A percentile compares a stretch with the other conserved stretches of the same genome.
phyloP scores from a whole-genome alignment of 2,329 filamentous ascomycete species.

The Hypoxylon sp. region DNA sequence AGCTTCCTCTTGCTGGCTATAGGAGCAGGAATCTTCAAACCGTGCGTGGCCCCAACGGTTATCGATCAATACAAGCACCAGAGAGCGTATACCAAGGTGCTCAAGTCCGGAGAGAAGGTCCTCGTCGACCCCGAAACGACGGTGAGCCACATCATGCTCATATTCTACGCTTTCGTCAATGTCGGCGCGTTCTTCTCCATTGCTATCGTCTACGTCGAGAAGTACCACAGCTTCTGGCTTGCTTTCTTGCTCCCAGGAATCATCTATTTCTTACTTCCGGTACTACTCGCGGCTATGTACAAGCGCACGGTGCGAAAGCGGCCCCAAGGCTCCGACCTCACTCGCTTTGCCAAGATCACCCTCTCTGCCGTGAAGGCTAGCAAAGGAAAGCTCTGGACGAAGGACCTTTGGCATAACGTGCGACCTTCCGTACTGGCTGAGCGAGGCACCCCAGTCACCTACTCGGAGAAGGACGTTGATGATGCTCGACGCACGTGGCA shows the following conservation, averaged over 20 bases:
- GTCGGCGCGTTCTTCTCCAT: slow-evolving; percentile 61
- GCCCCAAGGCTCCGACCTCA: slow-evolving; percentile 72
- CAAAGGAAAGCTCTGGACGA: slow-evolving; percentile 61
- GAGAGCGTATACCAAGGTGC: slow-evolving; percentile 51
- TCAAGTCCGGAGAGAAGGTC: slow-evolving; percentile 55
- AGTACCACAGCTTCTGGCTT: slow-evolving; percentile 69
- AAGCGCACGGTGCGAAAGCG: slow-evolving; percentile 64
- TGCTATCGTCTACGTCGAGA: slow-evolving; percentile 66
- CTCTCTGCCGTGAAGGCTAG: slow-evolving; percentile 59
- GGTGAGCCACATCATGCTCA: slow-evolving; percentile 54
- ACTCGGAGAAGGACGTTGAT: slow-evolving; percentile 72
- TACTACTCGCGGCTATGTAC: slow-evolving; percentile 64
- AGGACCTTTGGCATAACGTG: slow-evolving; percentile 66
- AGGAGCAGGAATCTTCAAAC: slow-evolving; percentile 76
- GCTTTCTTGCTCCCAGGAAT: slow-evolving; percentile 54
- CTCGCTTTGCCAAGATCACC: slow-evolving; percentile 65
- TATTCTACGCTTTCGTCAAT: slow-evolving; percentile 54
- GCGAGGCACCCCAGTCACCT: slow-evolving; percentile 61
- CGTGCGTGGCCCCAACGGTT: slow-evolving; percentile 58
- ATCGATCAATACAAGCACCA: slow-evolving; percentile 55
- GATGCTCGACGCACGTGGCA: slow-evolving; percentile 64
- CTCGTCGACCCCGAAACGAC: slow-evolving; percentile 58
- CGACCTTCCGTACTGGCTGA: slow-evolving; percentile 62
- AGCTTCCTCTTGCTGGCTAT: slow-evolving; percentile 72
- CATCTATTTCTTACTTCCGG: slow-evolving; percentile 67